Conservation (phyloP, 108 stramenopile species). For the Pseudonitzschia multiseries region DNA sequence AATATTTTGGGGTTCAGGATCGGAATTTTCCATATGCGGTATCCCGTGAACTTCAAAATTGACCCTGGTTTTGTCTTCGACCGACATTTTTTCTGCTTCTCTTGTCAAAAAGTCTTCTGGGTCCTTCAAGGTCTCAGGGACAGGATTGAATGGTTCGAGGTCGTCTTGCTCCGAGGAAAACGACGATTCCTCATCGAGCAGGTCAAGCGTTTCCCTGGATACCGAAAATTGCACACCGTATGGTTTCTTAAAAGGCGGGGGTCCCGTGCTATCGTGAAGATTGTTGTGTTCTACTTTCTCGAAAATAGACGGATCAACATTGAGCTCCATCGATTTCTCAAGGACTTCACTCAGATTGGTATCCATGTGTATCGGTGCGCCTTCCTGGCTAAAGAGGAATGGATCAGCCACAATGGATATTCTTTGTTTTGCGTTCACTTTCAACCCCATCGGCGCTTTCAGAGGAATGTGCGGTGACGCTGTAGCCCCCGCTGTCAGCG, state of each 20-base stretch:
- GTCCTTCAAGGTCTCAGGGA: neutral
- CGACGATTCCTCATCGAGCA: neutral
- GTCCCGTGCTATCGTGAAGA: neutral
- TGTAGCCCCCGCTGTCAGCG: neutral
- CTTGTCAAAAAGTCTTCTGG: slow-evolving; percentile 10
- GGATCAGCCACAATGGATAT: neutral
- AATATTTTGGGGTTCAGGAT: neutral
- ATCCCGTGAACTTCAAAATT: slow-evolving; percentile 37
- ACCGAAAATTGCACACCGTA: neutral
- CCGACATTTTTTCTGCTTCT: slow-evolving; percentile 15
- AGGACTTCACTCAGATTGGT: neutral
- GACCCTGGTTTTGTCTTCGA: slow-evolving; percentile 7
- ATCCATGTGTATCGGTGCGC: neutral
- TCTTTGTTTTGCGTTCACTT: neutral
- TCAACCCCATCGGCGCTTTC: neutral
- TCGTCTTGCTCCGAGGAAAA: neutral
- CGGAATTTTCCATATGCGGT: neutral
- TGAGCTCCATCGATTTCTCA: neutral
- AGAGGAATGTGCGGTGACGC: neutral
- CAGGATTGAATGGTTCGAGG: neutral
- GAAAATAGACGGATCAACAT: neutral
- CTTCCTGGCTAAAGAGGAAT: neutral
- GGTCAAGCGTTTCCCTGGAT: neutral
- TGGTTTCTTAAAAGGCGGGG: neutral
- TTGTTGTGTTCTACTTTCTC: neutral